Evolutionary conservation across 139 green algal species (phyloP), one percentile per base, ranked within the genome.

Genomic region (Chlamydomonas incerta): DNA sequence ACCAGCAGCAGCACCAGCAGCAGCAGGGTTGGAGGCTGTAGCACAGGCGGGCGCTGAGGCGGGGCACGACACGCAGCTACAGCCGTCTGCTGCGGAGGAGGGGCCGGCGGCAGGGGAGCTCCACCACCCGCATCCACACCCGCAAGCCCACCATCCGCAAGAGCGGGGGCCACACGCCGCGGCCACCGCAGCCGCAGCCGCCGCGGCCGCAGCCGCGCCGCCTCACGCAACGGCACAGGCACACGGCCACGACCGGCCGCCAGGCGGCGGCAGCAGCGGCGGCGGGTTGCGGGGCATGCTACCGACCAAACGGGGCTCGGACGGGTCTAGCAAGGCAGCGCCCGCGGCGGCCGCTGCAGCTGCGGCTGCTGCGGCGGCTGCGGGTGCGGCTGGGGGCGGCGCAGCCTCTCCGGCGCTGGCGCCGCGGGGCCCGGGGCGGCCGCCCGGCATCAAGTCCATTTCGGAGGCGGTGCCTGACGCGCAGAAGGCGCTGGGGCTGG

Each of bases 401-500:
- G 41, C 41, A 13, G 41, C 41, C 41, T 5, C 41, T 50, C 6
- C 41, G 41, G 5, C 35, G 29, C 75, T 60, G 60, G 23, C 34
- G 37, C 52, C 52, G 52, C 31, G 46, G 47, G 41, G 23, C 28
- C 29, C 50, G n/a, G 72, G 72, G 18, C 73, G 73, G 29, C 52
- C 75, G 23, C 41, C 34, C 29, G 77, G 17, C 10, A 35, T 86
- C 68, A 86, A 86, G 50, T 80, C 80, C 5, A 34, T 86, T 0
- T 86, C 80, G 4, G 52, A 62, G 1, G 80, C 80, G 10, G 80
- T 79, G 28, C 80, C 80, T 0, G 68, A 79, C 34, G 80, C 80
- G 3, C 68, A 86, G 35, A 86, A 86, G 50, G 80, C 68, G 14
- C 65, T 80, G 55, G 80, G 80, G 52, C 68, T 86, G 34, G 50